A percentile compares a stretch with the other conserved stretches of the same genome.
Evolutionary conservation across 768 basidiomycete species (phyloP).

Genomic region (Calocybe gangraenosa): DNA sequence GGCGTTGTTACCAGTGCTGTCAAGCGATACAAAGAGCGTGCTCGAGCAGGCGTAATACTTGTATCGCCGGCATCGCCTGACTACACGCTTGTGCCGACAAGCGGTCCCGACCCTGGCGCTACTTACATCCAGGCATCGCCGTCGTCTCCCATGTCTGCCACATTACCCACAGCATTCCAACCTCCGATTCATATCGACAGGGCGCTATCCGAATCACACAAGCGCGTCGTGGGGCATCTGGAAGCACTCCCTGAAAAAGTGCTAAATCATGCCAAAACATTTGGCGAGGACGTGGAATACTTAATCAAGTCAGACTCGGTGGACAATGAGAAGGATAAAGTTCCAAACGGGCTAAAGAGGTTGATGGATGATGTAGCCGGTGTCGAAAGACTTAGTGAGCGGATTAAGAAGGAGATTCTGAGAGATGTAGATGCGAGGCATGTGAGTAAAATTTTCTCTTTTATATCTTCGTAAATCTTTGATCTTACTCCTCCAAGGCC

Average conservation of each 20-base stretch:
- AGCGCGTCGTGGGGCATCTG: slow-evolving; percentile 20
- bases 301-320: slow-evolving; percentile 22
- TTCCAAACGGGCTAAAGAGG: slow-evolving; percentile 26
- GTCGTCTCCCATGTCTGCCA: neutral
- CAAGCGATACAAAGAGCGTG: slow-evolving; percentile 32
- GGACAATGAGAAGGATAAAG: slow-evolving; percentile 8
- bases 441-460: slow-evolving; percentile 18
- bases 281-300: slow-evolving; percentile 29
- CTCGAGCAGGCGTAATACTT: neutral
- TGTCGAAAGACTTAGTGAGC: slow-evolving; percentile 26
- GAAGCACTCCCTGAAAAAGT: slow-evolving; percentile 30
- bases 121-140: slow-evolving; percentile 6
- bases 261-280: slow-evolving; percentile 23
- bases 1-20: slow-evolving; percentile 41
- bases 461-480: neutral
- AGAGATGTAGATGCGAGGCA: slow-evolving; percentile 28
- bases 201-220: slow-evolving; percentile 15
- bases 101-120: slow-evolving; percentile 3
- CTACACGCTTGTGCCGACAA: neutral
- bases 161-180: neutral
- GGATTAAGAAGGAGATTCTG: slow-evolving; percentile 28
- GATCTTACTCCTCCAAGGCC: slow-evolving; percentile 16
- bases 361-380: slow-evolving; percentile 31
- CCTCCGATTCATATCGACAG: slow-evolving; percentile 7
- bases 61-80: neutral